phyloP scores from a whole-genome alignment of 75 land plant species.

The Larix kaempferi region DNA sequence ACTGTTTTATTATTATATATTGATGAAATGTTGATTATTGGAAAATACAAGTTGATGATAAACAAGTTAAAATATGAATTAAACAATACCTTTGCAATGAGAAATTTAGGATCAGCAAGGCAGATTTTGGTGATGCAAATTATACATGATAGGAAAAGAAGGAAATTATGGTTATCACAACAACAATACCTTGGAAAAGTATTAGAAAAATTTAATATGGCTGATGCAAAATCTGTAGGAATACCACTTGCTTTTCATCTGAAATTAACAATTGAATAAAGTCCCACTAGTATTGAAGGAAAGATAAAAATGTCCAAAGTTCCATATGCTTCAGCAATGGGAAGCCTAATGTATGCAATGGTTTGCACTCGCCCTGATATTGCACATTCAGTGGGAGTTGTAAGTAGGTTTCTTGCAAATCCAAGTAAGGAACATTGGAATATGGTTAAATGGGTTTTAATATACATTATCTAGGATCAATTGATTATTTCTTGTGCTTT shows the following conservation, averaged over 20 bases:
- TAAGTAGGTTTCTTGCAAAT: background rate
- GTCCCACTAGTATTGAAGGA: background rate
- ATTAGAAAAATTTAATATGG: background rate
- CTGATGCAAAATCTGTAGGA: background rate
- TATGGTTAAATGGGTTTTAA: too few relatives aligned
- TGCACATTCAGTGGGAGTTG: constrained; percentile 7
- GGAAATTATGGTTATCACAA: background rate
- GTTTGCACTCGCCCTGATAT: constrained; percentile 11
- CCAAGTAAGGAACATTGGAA: too few relatives aligned
- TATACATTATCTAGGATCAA: too few relatives aligned
- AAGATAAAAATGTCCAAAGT: background rate
- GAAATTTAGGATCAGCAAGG: background rate
- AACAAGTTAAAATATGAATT: background rate
- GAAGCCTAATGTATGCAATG: constrained; percentile 3
- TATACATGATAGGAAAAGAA: background rate
- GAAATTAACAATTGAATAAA: background rate
- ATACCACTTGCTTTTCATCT: background rate
- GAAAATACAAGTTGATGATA: background rate
- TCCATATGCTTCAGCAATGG: constrained; percentile 11
- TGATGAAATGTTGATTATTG: background rate
- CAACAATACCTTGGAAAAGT: background rate
- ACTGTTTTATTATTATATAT: background rate
- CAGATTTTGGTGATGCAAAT: background rate
- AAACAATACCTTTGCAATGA: background rate
- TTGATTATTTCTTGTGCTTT: too few relatives aligned